phyloP scores from a whole-genome alignment of 2,329 filamentous ascomycete species.

The Setomelanomma holmii region DNA sequence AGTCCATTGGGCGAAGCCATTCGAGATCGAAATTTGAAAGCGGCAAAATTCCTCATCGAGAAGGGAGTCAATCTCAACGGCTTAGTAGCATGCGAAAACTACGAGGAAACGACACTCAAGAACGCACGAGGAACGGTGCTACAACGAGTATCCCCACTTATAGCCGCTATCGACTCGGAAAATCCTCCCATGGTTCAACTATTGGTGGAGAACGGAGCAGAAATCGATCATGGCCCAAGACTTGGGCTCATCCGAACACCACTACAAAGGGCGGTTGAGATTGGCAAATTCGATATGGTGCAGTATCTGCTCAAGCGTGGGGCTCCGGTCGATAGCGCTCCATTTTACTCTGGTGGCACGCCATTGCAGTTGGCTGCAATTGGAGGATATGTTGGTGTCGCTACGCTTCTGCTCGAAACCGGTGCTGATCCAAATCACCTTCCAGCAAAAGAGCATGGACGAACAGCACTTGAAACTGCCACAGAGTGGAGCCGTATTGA shows the following conservation, averaged over 20 bases:
- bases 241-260: not conserved
- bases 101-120: not conserved
- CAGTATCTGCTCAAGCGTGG: constrained; percentile 6
- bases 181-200: not conserved
- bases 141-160: too few relatives aligned
- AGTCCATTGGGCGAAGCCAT: constrained; percentile 9
- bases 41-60: constrained; percentile 1
- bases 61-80: constrained; percentile 1
- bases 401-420: not conserved
- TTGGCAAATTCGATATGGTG: constrained; percentile 6
- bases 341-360: constrained; percentile 1
- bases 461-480: constrained; percentile 15
- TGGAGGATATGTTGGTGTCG: constrained; percentile 8
- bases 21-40: not conserved
- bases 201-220: not conserved
- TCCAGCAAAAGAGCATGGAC: not conserved
- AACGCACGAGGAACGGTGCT: not conserved
- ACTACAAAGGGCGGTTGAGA: constrained; percentile 9
- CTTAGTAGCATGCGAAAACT: constrained; percentile 1
- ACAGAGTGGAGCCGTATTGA: constrained; percentile 12
- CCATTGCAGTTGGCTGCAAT: constrained; percentile 15
- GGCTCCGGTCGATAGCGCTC: constrained; percentile 4
- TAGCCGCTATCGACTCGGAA: too few relatives aligned
- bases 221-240: not conserved
- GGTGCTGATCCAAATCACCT: constrained; percentile 9